phyloP scores from a whole-genome alignment of 176 grass and related monocot species.

The Oryza punctata region DNA sequence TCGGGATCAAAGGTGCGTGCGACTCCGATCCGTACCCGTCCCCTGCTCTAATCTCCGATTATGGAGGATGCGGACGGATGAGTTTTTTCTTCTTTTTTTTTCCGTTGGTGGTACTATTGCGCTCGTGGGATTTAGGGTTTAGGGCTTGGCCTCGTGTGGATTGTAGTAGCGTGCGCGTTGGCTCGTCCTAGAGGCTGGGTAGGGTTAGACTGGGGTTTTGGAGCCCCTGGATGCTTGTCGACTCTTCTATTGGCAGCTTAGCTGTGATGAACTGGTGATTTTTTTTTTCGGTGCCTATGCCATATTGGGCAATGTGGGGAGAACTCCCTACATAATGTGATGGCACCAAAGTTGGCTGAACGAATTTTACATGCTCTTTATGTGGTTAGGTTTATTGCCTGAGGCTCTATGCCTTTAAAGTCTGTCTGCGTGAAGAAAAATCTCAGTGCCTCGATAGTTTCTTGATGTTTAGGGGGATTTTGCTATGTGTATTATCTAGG shows the following conservation, averaged over 20 bases:
- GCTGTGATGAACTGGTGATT: not conserved
- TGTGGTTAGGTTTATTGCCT: not conserved
- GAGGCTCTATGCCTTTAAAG: not conserved
- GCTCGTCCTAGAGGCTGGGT: not conserved
- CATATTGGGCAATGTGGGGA: not conserved
- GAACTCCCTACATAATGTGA: not conserved
- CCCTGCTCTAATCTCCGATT: not conserved
- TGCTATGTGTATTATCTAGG: no score
- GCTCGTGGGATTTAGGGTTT: not conserved
- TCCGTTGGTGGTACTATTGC: not conserved
- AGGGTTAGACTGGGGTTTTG: not conserved
- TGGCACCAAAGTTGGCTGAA: not conserved
- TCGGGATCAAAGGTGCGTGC: constrained; percentile 89
- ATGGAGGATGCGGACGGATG: not conserved
- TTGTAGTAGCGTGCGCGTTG: not conserved
- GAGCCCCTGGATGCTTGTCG: not conserved
- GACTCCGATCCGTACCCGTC: not conserved
- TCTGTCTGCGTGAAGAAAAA: not conserved
- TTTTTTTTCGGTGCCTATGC: not conserved
- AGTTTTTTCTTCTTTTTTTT: not conserved
- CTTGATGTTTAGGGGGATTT: not conserved
- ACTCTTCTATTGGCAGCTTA: not conserved
- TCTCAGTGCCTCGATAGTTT: not conserved
- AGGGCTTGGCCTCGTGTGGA: not conserved
- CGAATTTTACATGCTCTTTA: no score